Percentiles rank a stretch among this genome's conserved stretches.
Evolutionary conservation across 2,329 filamentous ascomycete genomes (phyloP).

Genomic region (Podosphaera fusca): DNA sequence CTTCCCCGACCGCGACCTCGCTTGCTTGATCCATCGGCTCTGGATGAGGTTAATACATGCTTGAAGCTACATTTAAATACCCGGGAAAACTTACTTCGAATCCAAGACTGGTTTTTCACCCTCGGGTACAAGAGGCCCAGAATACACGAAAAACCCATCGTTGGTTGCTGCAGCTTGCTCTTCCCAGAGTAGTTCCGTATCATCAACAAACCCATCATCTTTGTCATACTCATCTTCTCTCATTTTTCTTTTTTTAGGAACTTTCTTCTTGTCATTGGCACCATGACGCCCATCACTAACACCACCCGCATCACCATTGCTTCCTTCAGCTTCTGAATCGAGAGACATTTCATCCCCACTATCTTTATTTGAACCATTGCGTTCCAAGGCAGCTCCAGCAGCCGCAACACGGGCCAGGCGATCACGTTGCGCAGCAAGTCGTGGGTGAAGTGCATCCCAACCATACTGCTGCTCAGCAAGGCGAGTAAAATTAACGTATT

Average conservation of each 20-base stretch:
- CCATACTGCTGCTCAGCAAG: slow-evolving; percentile 86
- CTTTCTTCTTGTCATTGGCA: slow-evolving; percentile 36
- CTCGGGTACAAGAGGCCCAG: slow-evolving; percentile 70
- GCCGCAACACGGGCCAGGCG: slow-evolving; percentile 73
- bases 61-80: not conserved
- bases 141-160: slow-evolving; percentile 96
- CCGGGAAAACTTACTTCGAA: slow-evolving; percentile 12
- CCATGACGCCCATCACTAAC: slow-evolving; percentile 34
- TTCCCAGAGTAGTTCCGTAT: slow-evolving; percentile 87
- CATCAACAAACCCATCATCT: slow-evolving; percentile 70
- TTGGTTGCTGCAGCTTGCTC: slow-evolving; percentile 83
- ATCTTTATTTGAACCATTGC: slow-evolving; percentile 42
- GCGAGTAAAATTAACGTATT: slow-evolving; percentile 86
- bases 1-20: slow-evolving; percentile 21
- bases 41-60: slow-evolving; percentile 16
- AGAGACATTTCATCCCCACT: slow-evolving; percentile 68
- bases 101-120: slow-evolving; percentile 52
- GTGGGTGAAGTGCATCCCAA: slow-evolving; percentile 80
- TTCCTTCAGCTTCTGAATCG: slow-evolving; percentile 47
- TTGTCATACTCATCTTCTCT: slow-evolving; percentile 68
- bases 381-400: slow-evolving; percentile 65
- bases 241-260: slow-evolving; percentile 51
- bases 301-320: slow-evolving; percentile 74
- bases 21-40: slow-evolving; percentile 50
- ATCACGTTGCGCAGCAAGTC: slow-evolving; percentile 69